These are phyloP conservation scores for Cyberlindnera sargentensis DNA, from an alignment of 805 yeast genomes.

Conservation along the genomic window DNA sequence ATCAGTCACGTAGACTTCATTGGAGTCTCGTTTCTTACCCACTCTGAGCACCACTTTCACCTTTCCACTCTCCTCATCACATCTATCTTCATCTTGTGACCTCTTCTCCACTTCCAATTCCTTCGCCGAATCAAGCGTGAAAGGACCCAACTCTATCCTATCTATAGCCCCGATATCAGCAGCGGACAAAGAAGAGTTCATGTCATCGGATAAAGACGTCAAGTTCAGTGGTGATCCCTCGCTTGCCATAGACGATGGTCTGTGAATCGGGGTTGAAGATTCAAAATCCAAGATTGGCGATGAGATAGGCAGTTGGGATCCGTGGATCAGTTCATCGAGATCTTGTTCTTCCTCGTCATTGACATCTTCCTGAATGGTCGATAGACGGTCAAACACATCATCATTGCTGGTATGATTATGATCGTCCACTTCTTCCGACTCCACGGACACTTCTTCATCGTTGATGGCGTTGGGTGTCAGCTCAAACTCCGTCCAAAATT, in stretches of 20 bases:
- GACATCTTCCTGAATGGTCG: no score
- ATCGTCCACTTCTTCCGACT: background rate
- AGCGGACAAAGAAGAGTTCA: slow-evolving; percentile 1
- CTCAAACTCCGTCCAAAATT: background rate
- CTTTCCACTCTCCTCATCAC: background rate
- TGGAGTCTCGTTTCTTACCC: slow-evolving; percentile 1
- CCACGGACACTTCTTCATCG: background rate
- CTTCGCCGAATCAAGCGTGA: slow-evolving; percentile 11
- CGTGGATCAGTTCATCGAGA: background rate
- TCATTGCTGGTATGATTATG: background rate
- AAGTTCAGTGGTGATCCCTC: slow-evolving; percentile 2
- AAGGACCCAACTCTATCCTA: slow-evolving; percentile 3
- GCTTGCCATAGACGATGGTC: no score
- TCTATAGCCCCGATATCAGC: background rate
- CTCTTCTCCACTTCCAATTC: slow-evolving; percentile 7
- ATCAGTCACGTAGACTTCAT: background rate
- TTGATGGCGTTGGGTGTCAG: no score
- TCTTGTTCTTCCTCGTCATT: no score
- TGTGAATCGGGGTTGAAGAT: no score
- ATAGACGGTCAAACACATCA: background rate
- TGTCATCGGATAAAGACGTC: slow-evolving; percentile 14
- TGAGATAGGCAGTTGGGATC: no score
- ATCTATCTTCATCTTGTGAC: background rate
- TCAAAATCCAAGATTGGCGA: no score
- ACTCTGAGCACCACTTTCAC: slow-evolving; percentile 1